A percentile compares a stretch with the other conserved stretches of the same genome.
Evolutionary conservation across 2,329 filamentous ascomycete species (phyloP).

Genomic region (Tothia fuscella): DNA sequence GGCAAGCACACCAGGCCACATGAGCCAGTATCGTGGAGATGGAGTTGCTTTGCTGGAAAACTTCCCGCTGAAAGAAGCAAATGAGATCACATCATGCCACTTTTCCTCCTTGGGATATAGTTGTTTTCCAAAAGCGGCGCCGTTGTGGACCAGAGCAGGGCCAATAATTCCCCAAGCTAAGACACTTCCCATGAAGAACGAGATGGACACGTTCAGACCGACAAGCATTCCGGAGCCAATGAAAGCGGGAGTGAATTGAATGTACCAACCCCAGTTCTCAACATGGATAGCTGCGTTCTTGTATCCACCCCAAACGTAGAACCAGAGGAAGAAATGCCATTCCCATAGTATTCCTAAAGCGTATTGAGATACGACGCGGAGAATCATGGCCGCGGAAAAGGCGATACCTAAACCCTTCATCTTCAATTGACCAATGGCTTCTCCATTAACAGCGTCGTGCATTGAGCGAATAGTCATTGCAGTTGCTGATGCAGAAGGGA

Average conservation of each 20-base stretch:
- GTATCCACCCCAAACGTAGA: slow-evolving; percentile 44
- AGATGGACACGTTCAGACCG: slow-evolving; percentile 45
- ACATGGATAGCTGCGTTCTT: slow-evolving; percentile 38
- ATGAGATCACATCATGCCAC: slow-evolving; percentile 32
- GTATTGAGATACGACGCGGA: slow-evolving; percentile 47
- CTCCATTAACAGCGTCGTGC: slow-evolving; percentile 44
- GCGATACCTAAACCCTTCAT: slow-evolving; percentile 42
- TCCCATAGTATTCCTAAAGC: slow-evolving; percentile 48
- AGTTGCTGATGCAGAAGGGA: slow-evolving; percentile 48
- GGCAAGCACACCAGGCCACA: slow-evolving; percentile 39
- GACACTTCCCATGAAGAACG: slow-evolving; percentile 45
- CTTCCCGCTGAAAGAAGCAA: slow-evolving; percentile 25
- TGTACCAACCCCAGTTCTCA: slow-evolving; percentile 51
- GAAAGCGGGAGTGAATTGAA: slow-evolving; percentile 49
- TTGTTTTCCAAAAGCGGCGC: slow-evolving; percentile 32
- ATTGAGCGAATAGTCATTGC: slow-evolving; percentile 52
- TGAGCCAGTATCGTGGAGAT: slow-evolving; percentile 39
- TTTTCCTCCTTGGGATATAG: slow-evolving; percentile 25
- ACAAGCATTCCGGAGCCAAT: slow-evolving; percentile 48
- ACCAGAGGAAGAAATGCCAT: slow-evolving; percentile 40
- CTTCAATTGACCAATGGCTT: slow-evolving; percentile 41
- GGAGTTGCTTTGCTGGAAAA: slow-evolving; percentile 31
- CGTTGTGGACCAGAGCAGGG: slow-evolving; percentile 42
- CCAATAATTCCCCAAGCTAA: slow-evolving; percentile 47
- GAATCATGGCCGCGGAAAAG: slow-evolving; percentile 38